Base-by-base conservation (phyloP, 2,329 filamentous ascomycete genomes). In the Exophiala oligosperma region DNA sequence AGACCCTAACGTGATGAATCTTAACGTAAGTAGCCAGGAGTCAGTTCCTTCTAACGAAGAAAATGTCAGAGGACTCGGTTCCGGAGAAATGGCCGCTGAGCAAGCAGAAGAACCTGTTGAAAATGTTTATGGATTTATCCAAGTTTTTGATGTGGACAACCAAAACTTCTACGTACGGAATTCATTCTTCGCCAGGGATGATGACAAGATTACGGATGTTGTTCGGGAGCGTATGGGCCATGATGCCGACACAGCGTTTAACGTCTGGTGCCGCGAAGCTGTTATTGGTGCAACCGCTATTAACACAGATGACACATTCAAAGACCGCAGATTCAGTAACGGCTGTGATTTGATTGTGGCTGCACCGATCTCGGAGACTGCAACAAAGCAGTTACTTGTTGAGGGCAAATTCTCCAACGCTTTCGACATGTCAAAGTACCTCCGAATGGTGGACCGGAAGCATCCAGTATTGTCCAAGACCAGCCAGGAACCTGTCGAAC, bases 91-190 rank as follows among this genome's bases (percentile, higher is more conserved):
- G 8, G 35, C 52, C 4, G 28, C 50, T 46, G 47, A 56, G 35
- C 46, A 49, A 43, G 32, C 43, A 21, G 35, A 50, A 47, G 40
- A 47, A 21, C 48, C 52, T 12, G 52, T 62, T 21, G 49, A 56
- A 37, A 58, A 77, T 54, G 68, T 74, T 12, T 79, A 78, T 55
- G 78, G 77, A 59, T 78, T 79, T 61, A 69, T 84, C 46, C 80
- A 84, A 58, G 64, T 79, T 4, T 83, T 80, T 62, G 79, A 84
- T 57, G 73, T 78, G 12, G 77, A 81, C 26, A 72, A 71, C 8
- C 78, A 80, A 61, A 70, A 66, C 0, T 67, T 80, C 14, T 69
- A 66, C 6, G 74, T 73, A 2, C 66, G 74, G 11, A 74, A 74
- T 28, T 74, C 72, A 12, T 77, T 77, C 65, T 74, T 78, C 52